A percentile compares a stretch with the other conserved stretches of the same genome.
These are phyloP conservation scores for Apiotrichum laibachii DNA, from an alignment of 1,284 basidiomycete species.

Conservation along the genomic window DNA sequence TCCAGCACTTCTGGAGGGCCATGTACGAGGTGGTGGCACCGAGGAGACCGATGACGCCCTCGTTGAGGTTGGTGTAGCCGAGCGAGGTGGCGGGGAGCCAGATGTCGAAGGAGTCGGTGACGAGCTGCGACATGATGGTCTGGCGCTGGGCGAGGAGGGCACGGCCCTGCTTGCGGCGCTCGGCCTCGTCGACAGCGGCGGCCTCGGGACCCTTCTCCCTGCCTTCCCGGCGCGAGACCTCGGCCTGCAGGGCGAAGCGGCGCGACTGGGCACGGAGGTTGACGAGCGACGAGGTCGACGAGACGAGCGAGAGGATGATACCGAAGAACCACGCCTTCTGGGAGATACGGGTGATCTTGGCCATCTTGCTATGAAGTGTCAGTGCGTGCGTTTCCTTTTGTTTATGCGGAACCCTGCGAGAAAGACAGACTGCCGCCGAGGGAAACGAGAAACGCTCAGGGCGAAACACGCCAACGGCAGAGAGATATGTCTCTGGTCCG, in stretches of 20 bases:
- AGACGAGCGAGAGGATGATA: slow-evolving; percentile 72
- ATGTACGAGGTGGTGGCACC: slow-evolving; percentile 55
- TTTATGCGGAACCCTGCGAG: background rate
- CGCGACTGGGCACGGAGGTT: slow-evolving; percentile 48
- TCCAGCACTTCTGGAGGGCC: slow-evolving; percentile 52
- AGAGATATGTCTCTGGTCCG: too few species aligned
- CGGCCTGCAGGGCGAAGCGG: slow-evolving; percentile 40
- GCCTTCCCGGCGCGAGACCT: slow-evolving; percentile 32
- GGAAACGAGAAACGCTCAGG: too few species aligned
- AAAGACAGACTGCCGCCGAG: too few species aligned
- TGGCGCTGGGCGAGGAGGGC: slow-evolving; percentile 49
- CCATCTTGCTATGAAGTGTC: slow-evolving; percentile 46
- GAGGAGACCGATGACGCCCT: slow-evolving; percentile 77
- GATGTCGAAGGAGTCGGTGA: slow-evolving; percentile 54
- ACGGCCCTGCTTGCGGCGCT: slow-evolving; percentile 45
- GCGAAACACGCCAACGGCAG: too few species aligned
- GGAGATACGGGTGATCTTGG: slow-evolving; percentile 64
- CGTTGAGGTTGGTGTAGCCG: slow-evolving; percentile 75
- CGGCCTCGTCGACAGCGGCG: slow-evolving; percentile 33
- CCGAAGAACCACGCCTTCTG: slow-evolving; percentile 89
- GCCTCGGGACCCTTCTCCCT: slow-evolving; percentile 35
- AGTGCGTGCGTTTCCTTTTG: background rate
- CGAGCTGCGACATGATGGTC: slow-evolving; percentile 45
- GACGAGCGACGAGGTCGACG: slow-evolving; percentile 50
- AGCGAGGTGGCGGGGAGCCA: slow-evolving; percentile 86